These are phyloP conservation scores for Solanum sejunctum DNA, from an alignment of 257 asterid genomes.

Conservation along the genomic window DNA sequence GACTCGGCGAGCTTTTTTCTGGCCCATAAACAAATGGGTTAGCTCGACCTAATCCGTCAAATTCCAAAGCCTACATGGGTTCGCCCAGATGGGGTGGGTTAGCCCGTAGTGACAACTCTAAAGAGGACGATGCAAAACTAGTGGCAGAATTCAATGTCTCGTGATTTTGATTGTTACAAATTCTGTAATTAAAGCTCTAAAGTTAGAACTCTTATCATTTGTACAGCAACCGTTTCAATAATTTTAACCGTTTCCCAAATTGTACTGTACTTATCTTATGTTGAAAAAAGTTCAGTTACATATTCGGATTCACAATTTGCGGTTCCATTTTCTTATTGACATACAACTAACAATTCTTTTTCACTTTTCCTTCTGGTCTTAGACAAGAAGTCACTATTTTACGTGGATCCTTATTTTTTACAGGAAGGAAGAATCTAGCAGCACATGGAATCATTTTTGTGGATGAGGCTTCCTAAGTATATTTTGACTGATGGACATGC, in stretches of 20 bases:
- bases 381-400: not conserved
- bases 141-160: not conserved
- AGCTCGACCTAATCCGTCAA: too few relatives aligned
- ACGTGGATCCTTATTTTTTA: not conserved
- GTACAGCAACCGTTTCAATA: not conserved
- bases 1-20: too few relatives aligned
- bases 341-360: not conserved
- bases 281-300: not conserved
- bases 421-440: not conserved
- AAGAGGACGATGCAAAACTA: not conserved
- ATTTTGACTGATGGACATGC: not conserved
- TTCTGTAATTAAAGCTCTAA: not conserved
- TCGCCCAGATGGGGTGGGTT: too few relatives aligned
- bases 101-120: too few relatives aligned
- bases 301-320: not conserved
- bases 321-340: not conserved
- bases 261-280: not conserved
- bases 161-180: not conserved
- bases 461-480: not conserved
- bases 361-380: not conserved
- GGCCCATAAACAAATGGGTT: too few relatives aligned
- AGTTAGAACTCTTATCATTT: not conserved
- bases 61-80: too few relatives aligned
- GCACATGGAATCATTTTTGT: not conserved
- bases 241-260: not conserved